Evolutionary conservation across 495 filamentous ascomycete species (phyloP).

Genomic region (Aspergillus carlsbadensis): DNA sequence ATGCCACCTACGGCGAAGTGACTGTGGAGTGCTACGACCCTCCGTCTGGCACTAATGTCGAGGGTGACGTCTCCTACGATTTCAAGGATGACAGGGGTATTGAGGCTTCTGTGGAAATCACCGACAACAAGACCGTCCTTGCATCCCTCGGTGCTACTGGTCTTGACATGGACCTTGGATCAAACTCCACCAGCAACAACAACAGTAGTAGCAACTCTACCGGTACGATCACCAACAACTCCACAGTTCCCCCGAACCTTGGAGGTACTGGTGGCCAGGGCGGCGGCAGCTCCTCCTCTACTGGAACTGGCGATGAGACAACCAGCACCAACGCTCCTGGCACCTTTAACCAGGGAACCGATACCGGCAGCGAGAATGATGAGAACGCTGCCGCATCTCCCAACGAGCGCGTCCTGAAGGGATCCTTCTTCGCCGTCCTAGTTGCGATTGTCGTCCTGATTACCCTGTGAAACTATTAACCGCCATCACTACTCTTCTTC

Average conservation of each 20-base stretch:
- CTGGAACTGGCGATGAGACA: neutral
- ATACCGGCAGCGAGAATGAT: conserved; percentile 16
- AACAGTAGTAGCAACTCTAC: conserved; percentile 22
- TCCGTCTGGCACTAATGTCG: conserved; percentile 58
- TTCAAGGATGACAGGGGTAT: conserved; percentile 65
- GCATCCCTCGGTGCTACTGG: conserved; percentile 78
- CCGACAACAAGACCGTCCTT: conserved; percentile 73
- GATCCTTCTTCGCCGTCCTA: conserved; percentile 57
- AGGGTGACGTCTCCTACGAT: conserved; percentile 67
- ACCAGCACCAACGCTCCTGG: conserved; percentile 14
- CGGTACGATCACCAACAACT: conserved; percentile 19
- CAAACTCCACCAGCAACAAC: conserved; percentile 25
- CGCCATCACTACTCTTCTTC: conserved; percentile 19
- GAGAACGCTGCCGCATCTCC: conserved; percentile 34
- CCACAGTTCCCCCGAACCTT: conserved; percentile 36
- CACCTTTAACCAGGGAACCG: conserved; percentile 19
- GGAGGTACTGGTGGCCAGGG: conserved; percentile 33
- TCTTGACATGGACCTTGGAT: conserved; percentile 57
- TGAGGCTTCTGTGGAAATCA: conserved; percentile 73
- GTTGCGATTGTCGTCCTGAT: conserved; percentile 56
- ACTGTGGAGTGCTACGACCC: conserved; percentile 82
- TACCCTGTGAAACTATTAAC: conserved; percentile 43
- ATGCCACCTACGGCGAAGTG: conserved; percentile 74
- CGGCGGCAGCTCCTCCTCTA: conserved; percentile 26
- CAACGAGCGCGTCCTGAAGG: conserved; percentile 46